These are phyloP conservation scores for Rhynchosporium graminicola DNA, from an alignment of 2,329 filamentous ascomycete genomes.

Conservation along the genomic window DNA sequence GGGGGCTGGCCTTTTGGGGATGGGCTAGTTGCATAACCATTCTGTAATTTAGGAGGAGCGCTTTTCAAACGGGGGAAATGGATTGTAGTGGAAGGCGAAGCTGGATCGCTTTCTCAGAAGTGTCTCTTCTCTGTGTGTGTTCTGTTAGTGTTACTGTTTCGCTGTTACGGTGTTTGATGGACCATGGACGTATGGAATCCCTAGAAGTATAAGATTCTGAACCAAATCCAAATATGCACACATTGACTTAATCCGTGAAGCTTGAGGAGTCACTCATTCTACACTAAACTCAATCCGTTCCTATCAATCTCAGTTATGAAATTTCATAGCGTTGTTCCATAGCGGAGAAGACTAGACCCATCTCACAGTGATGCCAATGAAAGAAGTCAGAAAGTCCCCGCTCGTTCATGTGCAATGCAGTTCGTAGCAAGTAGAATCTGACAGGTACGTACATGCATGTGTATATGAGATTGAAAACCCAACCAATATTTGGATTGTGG, in stretches of 20 bases:
- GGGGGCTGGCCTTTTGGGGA: background rate
- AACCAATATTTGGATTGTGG: too few relatives aligned
- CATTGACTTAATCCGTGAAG: too few relatives aligned
- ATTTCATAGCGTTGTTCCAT: too few relatives aligned
- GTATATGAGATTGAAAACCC: background rate
- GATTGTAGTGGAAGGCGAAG: background rate
- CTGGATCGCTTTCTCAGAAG: background rate
- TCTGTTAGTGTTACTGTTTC: slow-evolving; percentile 8
- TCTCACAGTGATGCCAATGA: too few relatives aligned
- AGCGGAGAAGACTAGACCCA: too few relatives aligned
- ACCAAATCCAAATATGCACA: too few relatives aligned
- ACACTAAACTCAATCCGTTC: too few relatives aligned
- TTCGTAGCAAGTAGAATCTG: background rate
- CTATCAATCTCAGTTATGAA: too few relatives aligned
- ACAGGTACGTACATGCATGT: background rate
- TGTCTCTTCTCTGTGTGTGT: slow-evolving; percentile 4
- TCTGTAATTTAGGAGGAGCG: slow-evolving; percentile 35
- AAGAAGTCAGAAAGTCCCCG: too few relatives aligned
- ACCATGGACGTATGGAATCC: slow-evolving; percentile 16
- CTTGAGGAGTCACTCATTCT: too few relatives aligned
- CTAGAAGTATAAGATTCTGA: background rate
- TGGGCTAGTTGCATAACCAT: slow-evolving; percentile 17
- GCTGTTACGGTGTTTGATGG: slow-evolving; percentile 11
- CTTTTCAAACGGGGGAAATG: slow-evolving; percentile 15
- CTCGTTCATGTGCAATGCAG: too few relatives aligned